phyloP scores from a whole-genome alignment of 305 asterid species.

The Lippia alba region DNA sequence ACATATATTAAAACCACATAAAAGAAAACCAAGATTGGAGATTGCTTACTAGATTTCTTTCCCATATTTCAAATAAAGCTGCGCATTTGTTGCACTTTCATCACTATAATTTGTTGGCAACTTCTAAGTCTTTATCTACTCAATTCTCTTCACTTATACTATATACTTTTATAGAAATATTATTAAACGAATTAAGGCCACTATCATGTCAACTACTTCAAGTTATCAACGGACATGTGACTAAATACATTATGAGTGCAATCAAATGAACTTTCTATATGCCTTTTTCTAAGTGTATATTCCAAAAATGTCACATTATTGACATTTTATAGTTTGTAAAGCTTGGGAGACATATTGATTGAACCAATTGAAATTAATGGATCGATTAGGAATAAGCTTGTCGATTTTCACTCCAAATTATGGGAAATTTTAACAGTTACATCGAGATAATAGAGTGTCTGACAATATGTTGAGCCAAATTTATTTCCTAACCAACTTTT shows the following conservation, averaged over 20 bases:
- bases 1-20: too few species aligned
- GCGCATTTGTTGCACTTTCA: conserved; percentile 28
- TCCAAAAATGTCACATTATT: conserved; percentile 22
- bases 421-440: too few species aligned
- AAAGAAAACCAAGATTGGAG: too few species aligned
- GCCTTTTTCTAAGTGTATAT: conserved; percentile 1
- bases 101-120: conserved; percentile 14
- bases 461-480: too few species aligned
- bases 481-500: too few species aligned
- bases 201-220: not conserved
- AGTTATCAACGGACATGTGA: conserved; percentile 16
- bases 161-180: not conserved
- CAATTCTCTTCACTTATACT: conserved; percentile 1
- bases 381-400: not conserved
- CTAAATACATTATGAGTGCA: conserved; percentile 3
- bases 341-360: conserved; percentile 14
- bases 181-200: not conserved
- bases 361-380: conserved; percentile 1
- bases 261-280: conserved; percentile 1
- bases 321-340: conserved; percentile 16
- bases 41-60: conserved; percentile 20
- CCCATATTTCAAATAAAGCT: conserved; percentile 38
- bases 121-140: not conserved
- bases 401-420: not conserved
- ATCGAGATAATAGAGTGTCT: too few species aligned